Evolutionary conservation across 768 basidiomycete species (phyloP).

Genomic region (Brasilioporus rufonigricans): DNA sequence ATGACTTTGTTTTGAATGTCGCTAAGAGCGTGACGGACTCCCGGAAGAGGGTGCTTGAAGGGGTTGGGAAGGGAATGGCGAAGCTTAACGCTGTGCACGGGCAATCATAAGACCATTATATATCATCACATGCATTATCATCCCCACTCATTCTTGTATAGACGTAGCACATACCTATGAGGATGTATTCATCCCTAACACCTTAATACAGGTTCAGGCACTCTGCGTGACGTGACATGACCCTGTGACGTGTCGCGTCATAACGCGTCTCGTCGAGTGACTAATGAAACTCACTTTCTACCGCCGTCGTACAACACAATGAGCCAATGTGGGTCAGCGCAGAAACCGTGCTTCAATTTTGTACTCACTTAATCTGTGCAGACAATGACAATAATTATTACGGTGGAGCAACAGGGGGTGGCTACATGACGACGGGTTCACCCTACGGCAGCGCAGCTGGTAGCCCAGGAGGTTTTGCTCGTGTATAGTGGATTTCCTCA

Average conservation of each 20-base stretch:
- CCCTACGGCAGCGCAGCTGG: constrained; percentile 54
- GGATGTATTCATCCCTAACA: neutral
- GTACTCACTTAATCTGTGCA: constrained; percentile 10
- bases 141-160: constrained; percentile 31
- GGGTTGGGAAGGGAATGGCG: constrained; percentile 66
- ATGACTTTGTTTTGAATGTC: constrained; percentile 58
- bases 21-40: constrained; percentile 68
- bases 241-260: constrained; percentile 28
- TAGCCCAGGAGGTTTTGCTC: constrained; percentile 55
- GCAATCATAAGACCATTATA: constrained; percentile 18
- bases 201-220: too few species aligned
- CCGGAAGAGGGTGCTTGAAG: constrained; percentile 69
- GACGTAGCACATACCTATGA: constrained; percentile 6
- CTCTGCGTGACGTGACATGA: constrained; percentile 21
- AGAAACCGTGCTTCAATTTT: neutral
- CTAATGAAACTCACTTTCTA: neutral
- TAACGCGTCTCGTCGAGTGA: constrained; percentile 20
- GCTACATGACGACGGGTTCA: constrained; percentile 58
- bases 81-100: constrained; percentile 46
- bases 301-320: constrained; percentile 25
- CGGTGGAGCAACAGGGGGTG: constrained; percentile 46
- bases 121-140: constrained; percentile 11
- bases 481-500: constrained; percentile 32
- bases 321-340: constrained; percentile 41
- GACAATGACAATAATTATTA: constrained; percentile 42